Conservation (phyloP, 2,329 filamentous ascomycete genomes). For the Diaporthe humulicola region DNA sequence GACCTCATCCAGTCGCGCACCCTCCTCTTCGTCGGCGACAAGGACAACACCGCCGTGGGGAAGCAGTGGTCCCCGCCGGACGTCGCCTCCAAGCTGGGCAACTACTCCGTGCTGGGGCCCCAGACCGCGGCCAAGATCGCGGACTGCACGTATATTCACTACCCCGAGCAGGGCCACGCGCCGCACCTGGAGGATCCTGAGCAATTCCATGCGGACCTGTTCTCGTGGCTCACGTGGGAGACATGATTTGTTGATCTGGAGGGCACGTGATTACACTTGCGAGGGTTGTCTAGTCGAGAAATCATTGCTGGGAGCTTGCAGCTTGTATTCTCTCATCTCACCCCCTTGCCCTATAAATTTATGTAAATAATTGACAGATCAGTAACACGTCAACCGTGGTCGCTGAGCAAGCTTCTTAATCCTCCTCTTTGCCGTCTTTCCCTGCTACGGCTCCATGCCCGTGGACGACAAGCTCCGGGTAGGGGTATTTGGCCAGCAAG, state of each 20-base stretch:
- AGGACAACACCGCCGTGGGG: conserved; percentile 16
- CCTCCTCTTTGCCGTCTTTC: neutral
- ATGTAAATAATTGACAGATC: neutral
- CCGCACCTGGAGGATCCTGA: neutral
- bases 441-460: neutral
- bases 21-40: neutral
- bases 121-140: conserved; percentile 6
- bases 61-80: conserved; percentile 22
- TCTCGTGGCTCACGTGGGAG: conserved; percentile 5
- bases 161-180: conserved; percentile 17
- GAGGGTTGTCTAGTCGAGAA: neutral
- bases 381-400: too few relatives aligned
- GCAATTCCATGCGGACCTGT: neutral
- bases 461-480: conserved; percentile 26
- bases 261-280: neutral
- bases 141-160: conserved; percentile 5
- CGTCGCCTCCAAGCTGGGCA: conserved; percentile 1
- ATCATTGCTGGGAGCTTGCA: neutral
- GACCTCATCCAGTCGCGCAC: neutral
- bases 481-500: conserved; percentile 30
- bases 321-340: neutral
- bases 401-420: neutral
- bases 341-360: neutral
- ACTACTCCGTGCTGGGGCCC: conserved; percentile 15
- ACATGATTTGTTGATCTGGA: neutral